Base-by-base conservation (phyloP, 2,329 filamentous ascomycete genomes). In the Aureobasidium sp. region DNA sequence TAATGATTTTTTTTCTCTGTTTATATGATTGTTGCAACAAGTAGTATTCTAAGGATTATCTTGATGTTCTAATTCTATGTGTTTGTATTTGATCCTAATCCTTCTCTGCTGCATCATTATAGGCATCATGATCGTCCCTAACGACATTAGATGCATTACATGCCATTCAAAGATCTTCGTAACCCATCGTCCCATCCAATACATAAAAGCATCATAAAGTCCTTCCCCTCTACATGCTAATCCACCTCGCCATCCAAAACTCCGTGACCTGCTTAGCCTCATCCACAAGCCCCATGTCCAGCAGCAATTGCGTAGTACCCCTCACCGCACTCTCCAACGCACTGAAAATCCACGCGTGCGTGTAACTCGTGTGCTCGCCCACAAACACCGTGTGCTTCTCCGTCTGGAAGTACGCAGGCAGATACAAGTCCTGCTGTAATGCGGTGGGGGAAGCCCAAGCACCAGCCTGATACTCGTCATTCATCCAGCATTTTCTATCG, bases 321-420 rank as follows among this genome's bases (percentile, higher is more conserved):
- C 86, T 76, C 1, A 89, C 81, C 0, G 84, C 85, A 11, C 82
- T 86, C 68, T 89, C 86, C 4, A 89, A 73, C 0, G 86, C 86
- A 2, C 80, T 83, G 33, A 81, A 80, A 53, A 88, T 86, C 85
- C 85, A 89, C 1, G 84, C 85, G 67, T 89, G 86, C 0, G 86
- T 90, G 68, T 85, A 88, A 7, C 80, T 51, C 9, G 62, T 63
- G 38, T 63, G 62, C 45, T 63, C 62, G 13, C 74, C 74, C 1
- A 87, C 75, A 62, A 88, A 88, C 35, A 89, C 82, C n/a, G 85
- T 84, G 50, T 85, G 82, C 64, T 79, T 79, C 70, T 89, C 83
- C 0, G 85, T 89, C 68, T 84, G 81, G 67, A 86, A 88, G 67
- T 88, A 90, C n/a, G 86, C 83, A 0, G 87, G 86, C 9, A 90